Evolutionary conservation across 140 eudicot species (phyloP).

Genomic region (Anethum foeniculum): DNA sequence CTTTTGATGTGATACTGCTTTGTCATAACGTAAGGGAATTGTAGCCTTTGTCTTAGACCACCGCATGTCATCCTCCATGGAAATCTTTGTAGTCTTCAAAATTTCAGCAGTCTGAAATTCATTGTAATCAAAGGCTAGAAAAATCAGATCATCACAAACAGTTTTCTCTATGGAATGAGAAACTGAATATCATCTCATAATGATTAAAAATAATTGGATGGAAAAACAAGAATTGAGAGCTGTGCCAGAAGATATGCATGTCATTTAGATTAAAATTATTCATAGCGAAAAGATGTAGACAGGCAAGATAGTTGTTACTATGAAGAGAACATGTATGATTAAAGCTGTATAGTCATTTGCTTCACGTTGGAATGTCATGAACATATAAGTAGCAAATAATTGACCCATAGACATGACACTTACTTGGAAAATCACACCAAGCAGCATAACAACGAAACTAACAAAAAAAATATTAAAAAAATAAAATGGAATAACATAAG

Average conservation of each 20-base stretch:
- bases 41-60: constrained; percentile 17
- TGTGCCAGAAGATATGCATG: not conserved
- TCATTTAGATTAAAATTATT: not conserved
- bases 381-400: not conserved
- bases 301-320: not conserved
- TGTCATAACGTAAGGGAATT: constrained; percentile 18
- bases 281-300: not conserved
- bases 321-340: not conserved
- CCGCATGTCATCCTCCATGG: constrained; percentile 39
- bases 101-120: constrained; percentile 62
- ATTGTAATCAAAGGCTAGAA: constrained; percentile 23
- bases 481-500: not conserved
- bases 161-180: not conserved
- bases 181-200: not conserved
- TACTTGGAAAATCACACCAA: not conserved
- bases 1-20: constrained; percentile 22
- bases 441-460: not conserved
- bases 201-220: not conserved
- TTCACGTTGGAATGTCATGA: not conserved
- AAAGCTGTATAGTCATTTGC: not conserved
- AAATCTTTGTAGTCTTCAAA: constrained; percentile 32
- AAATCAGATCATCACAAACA: not conserved
- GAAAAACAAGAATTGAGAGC: not conserved
- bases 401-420: not conserved
- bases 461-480: not conserved